Base-by-base conservation (phyloP, 805 yeast species). In the Sugiyamaella americana region DNA sequence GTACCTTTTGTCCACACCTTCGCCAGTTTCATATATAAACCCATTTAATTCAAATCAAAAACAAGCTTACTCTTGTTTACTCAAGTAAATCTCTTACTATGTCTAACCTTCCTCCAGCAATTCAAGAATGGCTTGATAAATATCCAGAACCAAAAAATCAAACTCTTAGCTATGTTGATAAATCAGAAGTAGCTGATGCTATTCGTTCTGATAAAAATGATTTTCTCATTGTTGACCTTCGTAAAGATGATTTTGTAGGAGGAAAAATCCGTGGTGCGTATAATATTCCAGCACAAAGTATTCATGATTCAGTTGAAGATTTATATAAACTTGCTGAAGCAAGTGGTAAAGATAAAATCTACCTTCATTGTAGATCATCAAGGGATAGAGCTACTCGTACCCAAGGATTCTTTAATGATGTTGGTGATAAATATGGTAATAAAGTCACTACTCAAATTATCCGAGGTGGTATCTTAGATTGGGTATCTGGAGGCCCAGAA, bases 191-290 rank as follows among this genome's bases (percentile, higher is more conserved):
- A 5, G 43, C 42, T 5, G 44, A 51, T 26, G 50, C 41, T 23
- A 44, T 56, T 35, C 37, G 46, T 32, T 34, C 23, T 24, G 44
- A 40, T 18, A 43, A 40, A 23, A 34, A 42, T 34, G 53, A 55
- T 24, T 40, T 42, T 42, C 37, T 56, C 23, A 49, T 56, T 8
- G 35, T 56, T 30, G 60, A 56, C 40, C 48, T 56, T 23, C 43
- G 58, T 19, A 52, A 52, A 23, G 54, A 44, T 32, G 58, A 55
- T 36, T 55, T 49, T 44, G 40, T 47, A 20, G 58, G 58, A 16
- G 58, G 58, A 19, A 52, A 52, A n/a, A 54, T 55, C 45, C 45
- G 50, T 39, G 57, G 57, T 2, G 51, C 58, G 5, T 32, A 53
- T 30, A 53, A 55, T 44, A 38, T 52, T n/a, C 56, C 56, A 21